Conservation (phyloP, 1,139 yeast species). For the Candida sp. region DNA sequence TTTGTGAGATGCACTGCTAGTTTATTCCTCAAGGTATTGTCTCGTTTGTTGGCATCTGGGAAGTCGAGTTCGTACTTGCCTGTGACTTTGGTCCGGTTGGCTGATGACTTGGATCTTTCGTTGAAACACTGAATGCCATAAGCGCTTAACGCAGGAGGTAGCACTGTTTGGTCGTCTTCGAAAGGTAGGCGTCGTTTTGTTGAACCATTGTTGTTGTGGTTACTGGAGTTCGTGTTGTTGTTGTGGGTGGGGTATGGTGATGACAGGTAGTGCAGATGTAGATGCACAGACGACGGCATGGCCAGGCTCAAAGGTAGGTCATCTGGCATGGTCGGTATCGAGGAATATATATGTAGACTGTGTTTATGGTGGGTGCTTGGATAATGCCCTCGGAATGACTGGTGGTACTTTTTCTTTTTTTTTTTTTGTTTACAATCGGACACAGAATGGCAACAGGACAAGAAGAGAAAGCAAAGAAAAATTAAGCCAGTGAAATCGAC, state of each 20-base stretch:
- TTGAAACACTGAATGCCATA: slow-evolving; percentile 48
- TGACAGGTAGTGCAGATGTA: slow-evolving; percentile 2
- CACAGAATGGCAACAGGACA: not conserved
- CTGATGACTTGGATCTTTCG: slow-evolving; percentile 20
- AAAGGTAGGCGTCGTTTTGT: slow-evolving; percentile 12
- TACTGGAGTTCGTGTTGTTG: not conserved
- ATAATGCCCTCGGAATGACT: not conserved
- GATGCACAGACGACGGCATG: not conserved
- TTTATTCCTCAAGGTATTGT: slow-evolving; percentile 26
- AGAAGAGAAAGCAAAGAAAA: not conserved
- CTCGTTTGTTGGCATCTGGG: slow-evolving; percentile 16
- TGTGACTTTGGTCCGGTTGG: slow-evolving; percentile 11
- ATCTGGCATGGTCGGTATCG: not conserved
- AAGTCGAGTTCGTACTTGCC: slow-evolving; percentile 14
- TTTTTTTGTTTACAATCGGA: slow-evolving; percentile 1
- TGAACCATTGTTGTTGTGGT: slow-evolving; percentile 6
- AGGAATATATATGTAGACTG: not conserved
- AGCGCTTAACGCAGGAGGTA: slow-evolving; percentile 70
- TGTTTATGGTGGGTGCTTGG: not conserved
- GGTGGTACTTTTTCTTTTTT: not conserved
- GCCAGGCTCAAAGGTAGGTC: slow-evolving; percentile 1
- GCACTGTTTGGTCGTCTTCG: slow-evolving; percentile 58
- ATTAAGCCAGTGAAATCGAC: not conserved
- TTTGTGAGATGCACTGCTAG: slow-evolving; percentile 39
- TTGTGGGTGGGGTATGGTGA: not conserved